phyloP scores from a whole-genome alignment of 2,329 filamentous ascomycete genomes.

The Chaetomium sp. region DNA sequence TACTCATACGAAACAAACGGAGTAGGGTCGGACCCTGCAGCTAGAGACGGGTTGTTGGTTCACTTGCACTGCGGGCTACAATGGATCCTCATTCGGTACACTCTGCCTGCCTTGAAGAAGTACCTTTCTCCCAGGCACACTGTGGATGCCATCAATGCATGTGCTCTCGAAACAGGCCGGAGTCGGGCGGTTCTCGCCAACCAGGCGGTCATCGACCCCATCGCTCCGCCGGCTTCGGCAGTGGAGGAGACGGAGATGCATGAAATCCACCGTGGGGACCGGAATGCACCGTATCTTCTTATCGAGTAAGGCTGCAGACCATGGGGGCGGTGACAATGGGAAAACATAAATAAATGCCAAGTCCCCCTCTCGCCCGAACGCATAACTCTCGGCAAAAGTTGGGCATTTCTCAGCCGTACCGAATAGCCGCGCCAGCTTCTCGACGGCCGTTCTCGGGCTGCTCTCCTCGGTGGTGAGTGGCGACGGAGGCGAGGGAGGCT shows the following conservation, averaged over 20 bases:
- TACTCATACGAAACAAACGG: too few species aligned
- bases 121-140: neutral
- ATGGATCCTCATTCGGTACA: neutral
- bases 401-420: neutral
- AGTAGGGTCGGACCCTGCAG: too few species aligned
- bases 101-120: neutral
- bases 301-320: neutral
- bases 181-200: neutral
- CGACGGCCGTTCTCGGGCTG: neutral
- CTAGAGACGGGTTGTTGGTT: neutral
- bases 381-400: neutral
- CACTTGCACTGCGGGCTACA: neutral
- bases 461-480: neutral
- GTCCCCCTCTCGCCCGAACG: neutral
- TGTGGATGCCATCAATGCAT: neutral
- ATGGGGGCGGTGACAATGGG: neutral
- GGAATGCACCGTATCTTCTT: slow-evolving; percentile 20
- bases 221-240: slow-evolving; percentile 16
- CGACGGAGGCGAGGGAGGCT: neutral
- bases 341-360: slow-evolving; percentile 17
- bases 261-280: slow-evolving; percentile 7
- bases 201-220: neutral
- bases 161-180: neutral
- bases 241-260: neutral
- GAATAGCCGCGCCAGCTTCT: neutral